Evolutionary conservation across 345 rosid genomes (phyloP).

Genomic region (Dipteronia sinensis): DNA sequence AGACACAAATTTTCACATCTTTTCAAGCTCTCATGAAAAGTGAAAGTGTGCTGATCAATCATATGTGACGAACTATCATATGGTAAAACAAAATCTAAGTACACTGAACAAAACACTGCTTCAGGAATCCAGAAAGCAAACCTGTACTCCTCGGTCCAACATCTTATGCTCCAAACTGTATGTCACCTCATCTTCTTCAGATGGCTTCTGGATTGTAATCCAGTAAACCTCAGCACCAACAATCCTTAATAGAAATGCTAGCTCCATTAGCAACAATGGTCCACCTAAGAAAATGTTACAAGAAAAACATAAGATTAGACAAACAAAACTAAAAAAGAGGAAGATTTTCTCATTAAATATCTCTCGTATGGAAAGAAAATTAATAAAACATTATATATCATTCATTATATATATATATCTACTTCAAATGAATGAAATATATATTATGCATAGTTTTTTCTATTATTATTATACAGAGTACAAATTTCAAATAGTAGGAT

Average conservation of each 20-base stretch:
- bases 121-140: slow-evolving; percentile 11
- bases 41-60: not conserved
- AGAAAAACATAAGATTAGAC: not conserved
- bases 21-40: slow-evolving; percentile 14
- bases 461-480: not conserved
- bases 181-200: slow-evolving; percentile 39
- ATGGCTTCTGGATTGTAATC: slow-evolving; percentile 47
- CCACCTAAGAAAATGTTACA: slow-evolving; percentile 40
- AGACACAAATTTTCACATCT: slow-evolving; percentile 1
- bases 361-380: slow-evolving; percentile 8
- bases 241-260: slow-evolving; percentile 51
- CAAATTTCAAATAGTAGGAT: not conserved
- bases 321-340: not conserved
- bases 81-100: too few relatives aligned
- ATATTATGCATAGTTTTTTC: not conserved
- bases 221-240: slow-evolving; percentile 59
- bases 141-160: slow-evolving; percentile 59
- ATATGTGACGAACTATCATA: not conserved
- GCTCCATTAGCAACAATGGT: slow-evolving; percentile 55
- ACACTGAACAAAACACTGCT: too few relatives aligned
- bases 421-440: not conserved
- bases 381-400: not conserved
- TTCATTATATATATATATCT: not conserved
- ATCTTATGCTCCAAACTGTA: slow-evolving; percentile 58
- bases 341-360: not conserved